Evolutionary conservation across 164 flowering plant species (phyloP), one percentile per base, ranked within the genome.

Genomic region (Berberis vulgaris): DNA sequence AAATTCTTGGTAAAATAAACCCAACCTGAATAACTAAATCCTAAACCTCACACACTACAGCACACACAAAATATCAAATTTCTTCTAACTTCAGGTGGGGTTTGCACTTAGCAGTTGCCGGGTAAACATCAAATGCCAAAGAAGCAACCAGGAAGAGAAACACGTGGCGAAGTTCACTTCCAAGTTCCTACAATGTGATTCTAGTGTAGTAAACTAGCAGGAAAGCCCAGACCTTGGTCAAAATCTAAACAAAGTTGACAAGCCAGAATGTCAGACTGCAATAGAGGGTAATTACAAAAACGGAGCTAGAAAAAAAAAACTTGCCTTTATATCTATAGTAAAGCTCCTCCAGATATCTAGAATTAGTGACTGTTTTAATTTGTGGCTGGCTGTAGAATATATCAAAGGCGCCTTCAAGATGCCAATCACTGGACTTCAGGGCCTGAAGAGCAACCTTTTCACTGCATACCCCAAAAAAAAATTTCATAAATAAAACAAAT

Each of bases 321-420:
- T 79, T 78, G 76, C 98, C 98, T 84, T 84, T 93, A 72, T 93
- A 93, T 82, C 88, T 85, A 65, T 80, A 79, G 71, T 83, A 93
- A 66, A 93, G 87, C 79, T 89, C 98, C 79, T 89, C 97, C 69
- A 88, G 78, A 71, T 87, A 90, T 70, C 96, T 82, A 26, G 85
- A 71, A 81, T 93, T 93, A 76, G 91, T 83, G 60, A 59, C 66
- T 45, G 88, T 60, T 76, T 72, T 85, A 49, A 74, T 56, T 53
- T 90, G 97, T 38, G 97, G 89, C 65, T 89, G 98, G 77, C 89
- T 88, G 71, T 93, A 93, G 72, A 85, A 93, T 55, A 86, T 68
- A 74, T 93, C 98, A 79, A 93, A 84, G 41, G 98, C 97, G 58
- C 86, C 87, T 78, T 93, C 98, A 68, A 93, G 88, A 73, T 89